Base-by-base conservation (phyloP, 768 basidiomycete genomes). In the Podaxis carcinomalis region DNA sequence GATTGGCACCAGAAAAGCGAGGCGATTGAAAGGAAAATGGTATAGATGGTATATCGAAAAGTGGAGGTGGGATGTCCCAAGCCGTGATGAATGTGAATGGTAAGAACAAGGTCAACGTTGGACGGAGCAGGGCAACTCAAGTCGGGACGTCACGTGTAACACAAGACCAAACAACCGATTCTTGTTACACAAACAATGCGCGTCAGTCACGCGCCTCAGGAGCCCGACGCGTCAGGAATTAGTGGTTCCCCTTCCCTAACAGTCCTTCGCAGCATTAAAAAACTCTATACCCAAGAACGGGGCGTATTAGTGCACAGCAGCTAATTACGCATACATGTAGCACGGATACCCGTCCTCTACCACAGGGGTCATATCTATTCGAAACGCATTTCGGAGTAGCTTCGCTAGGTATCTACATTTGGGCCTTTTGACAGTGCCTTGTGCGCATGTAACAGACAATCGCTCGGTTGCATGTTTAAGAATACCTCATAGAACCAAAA, bases 21-120 rank as follows among this genome's bases (percentile, higher is more conserved):
- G 65, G 21, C 57, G 65, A 51, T 56, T 52, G 64, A 42, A 36
- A 53, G 58, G 44, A n/a, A 51, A 60, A 61, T 36, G 57, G 47
- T 55, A 53, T 63, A 44, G 39, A 46, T 6, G 36, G 59, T 60
- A 52, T 49, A 58, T 58, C 32, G 36, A 47, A 62, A 46, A 62
- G 39, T 44, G 28, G 42, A 42, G 27, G 39, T 27, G 21, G 51
- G 36, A 36, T 21, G 19, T 32, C 11, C 9, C n/a, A 28, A 21
- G 51, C 32, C 19, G 36, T 35, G 59, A 16, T 52, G 59, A 19
- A 46, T 36, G 40, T 52, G 11, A 42, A 21, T 23, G 47, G 37
- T 16, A 53, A 53, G 51, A 54, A 53, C 36, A 53, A 60, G 60
- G 42, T 55, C 56, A 61, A 62, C 50, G 53, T 60, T 52, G 51